Evolutionary conservation across 2,329 filamentous ascomycete genomes (phyloP).

Genomic region (Colletotrichum kahawae): DNA sequence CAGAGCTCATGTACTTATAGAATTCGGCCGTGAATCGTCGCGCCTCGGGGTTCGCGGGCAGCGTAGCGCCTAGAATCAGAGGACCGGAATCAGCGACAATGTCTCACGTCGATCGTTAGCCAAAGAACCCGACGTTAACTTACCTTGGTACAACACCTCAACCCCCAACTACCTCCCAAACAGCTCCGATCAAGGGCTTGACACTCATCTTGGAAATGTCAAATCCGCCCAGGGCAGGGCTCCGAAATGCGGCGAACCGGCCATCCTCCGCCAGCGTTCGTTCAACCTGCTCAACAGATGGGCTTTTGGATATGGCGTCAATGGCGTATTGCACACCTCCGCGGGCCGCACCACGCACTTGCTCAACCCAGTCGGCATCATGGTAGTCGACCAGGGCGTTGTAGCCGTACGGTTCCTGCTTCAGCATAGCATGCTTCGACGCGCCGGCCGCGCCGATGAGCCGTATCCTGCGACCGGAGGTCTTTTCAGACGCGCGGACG

Average conservation of each 20-base stretch:
- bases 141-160: conserved; percentile 41
- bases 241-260: conserved; percentile 29
- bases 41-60: conserved; percentile 27
- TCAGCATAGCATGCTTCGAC: conserved; percentile 30
- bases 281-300: conserved; percentile 35
- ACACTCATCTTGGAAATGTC: conserved; percentile 26
- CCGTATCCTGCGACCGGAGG: conserved; percentile 13
- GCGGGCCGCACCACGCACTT: conserved; percentile 29
- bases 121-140: background rate
- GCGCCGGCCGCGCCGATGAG: conserved; percentile 35
- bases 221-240: conserved; percentile 26
- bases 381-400: conserved; percentile 43
- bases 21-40: conserved; percentile 37
- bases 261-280: conserved; percentile 30
- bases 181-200: conserved; percentile 43
- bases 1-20: conserved; percentile 36
- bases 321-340: conserved; percentile 39
- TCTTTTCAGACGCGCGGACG: conserved; percentile 15
- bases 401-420: conserved; percentile 38
- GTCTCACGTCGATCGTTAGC: background rate
- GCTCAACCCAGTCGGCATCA: conserved; percentile 34
- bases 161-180: conserved; percentile 46
- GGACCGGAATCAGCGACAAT: background rate
- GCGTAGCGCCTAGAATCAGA: background rate
- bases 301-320: conserved; percentile 44